Evolutionary conservation across 169 alveolate genomes (phyloP).

Genomic region (Perkinsus marinus): DNA sequence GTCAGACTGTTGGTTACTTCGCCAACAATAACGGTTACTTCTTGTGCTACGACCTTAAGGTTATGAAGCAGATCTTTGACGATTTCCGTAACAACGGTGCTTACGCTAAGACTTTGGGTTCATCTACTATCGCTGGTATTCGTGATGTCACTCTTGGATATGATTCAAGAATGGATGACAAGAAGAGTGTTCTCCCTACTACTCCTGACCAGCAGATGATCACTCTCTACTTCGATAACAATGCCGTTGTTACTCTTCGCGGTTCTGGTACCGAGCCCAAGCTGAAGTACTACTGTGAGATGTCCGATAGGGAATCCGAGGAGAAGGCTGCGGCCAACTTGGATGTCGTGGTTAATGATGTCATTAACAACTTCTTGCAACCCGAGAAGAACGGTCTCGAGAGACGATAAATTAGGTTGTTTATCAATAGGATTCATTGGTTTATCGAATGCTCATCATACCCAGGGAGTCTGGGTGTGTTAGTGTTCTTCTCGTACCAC

Average conservation of each 20-base stretch:
- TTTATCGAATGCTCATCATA: too few relatives aligned
- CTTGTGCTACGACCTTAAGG: slow-evolving; percentile 28
- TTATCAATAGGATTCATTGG: too few relatives aligned
- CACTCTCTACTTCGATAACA: slow-evolving; percentile 40
- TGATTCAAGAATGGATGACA: slow-evolving; percentile 38
- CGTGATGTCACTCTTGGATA: slow-evolving; percentile 49
- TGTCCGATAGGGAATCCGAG: slow-evolving; percentile 19
- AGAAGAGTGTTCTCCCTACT: slow-evolving; percentile 35
- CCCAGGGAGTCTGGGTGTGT: too few relatives aligned
- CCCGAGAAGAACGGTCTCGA: neutral
- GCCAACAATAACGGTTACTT: slow-evolving; percentile 40
- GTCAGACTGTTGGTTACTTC: slow-evolving; percentile 43
- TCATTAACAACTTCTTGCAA: neutral
- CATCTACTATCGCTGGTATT: slow-evolving; percentile 21
- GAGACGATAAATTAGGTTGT: neutral
- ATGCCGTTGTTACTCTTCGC: slow-evolving; percentile 39
- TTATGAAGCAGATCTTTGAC: slow-evolving; percentile 29
- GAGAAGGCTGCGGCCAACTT: slow-evolving; percentile 20
- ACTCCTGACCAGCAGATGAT: slow-evolving; percentile 36
- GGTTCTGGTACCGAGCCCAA: slow-evolving; percentile 66
- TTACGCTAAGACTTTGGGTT: slow-evolving; percentile 28
- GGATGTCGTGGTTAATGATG: neutral
- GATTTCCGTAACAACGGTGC: slow-evolving; percentile 31
- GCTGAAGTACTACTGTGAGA: slow-evolving; percentile 50
- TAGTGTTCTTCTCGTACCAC: too few relatives aligned